Evolutionary conservation across 2,329 filamentous ascomycete genomes (phyloP).

Genomic region (Didymella pomorum): DNA sequence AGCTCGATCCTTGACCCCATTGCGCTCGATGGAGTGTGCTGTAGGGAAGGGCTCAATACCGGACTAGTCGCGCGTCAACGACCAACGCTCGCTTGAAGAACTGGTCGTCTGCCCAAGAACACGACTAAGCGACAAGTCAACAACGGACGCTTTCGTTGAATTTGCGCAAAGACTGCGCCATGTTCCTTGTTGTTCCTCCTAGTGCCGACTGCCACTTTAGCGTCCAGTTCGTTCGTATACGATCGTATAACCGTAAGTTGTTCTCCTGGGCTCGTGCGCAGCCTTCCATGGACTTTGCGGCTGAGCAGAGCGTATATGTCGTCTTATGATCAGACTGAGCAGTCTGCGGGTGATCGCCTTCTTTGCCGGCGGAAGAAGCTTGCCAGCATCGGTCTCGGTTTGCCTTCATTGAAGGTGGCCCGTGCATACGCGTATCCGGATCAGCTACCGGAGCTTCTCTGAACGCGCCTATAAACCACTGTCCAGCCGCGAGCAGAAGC

Average conservation of each 20-base stretch:
- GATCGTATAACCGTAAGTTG: not conserved
- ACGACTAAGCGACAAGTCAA: not conserved
- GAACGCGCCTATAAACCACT: not conserved
- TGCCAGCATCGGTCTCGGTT: slow-evolving; percentile 4
- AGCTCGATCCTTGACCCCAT: not conserved
- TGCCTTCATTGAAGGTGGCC: not conserved
- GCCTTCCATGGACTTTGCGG: not conserved
- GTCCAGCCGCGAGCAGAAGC: not conserved
- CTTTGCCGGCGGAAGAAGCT: not conserved
- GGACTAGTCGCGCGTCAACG: not conserved
- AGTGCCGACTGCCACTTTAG: not conserved
- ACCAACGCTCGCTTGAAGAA: not conserved
- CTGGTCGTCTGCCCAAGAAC: not conserved
- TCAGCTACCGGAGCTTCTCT: slow-evolving; percentile 1
- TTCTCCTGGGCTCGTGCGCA: not conserved
- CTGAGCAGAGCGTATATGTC: not conserved
- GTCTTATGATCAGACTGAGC: not conserved
- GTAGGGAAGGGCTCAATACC: not conserved
- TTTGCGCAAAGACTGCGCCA: not conserved
- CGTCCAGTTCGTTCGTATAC: not conserved
- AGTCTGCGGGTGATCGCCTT: not conserved
- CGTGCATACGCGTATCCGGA: slow-evolving; percentile 21
- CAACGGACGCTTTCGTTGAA: too few species aligned
- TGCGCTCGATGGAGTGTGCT: not conserved
- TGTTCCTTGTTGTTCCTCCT: not conserved